Percentiles rank a stretch among this genome's conserved stretches.
phyloP scores from a whole-genome alignment of 106 monocot species.

The Ottelia alismoides region DNA sequence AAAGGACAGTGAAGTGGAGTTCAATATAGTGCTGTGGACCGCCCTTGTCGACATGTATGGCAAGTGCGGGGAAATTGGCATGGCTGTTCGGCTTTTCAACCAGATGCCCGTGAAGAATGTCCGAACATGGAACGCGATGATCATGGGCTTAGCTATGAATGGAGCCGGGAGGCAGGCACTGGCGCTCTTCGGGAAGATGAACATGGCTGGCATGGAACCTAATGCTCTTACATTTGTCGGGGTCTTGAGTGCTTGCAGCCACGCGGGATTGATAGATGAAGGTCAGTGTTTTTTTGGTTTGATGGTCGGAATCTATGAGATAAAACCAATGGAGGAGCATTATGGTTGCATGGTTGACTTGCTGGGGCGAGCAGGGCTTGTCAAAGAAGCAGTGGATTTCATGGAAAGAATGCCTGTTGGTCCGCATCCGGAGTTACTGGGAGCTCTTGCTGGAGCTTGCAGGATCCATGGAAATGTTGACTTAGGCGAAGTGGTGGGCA shows the following conservation, averaged over 20 bases:
- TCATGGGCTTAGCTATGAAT: conserved; percentile 12
- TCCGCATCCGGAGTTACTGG: neutral
- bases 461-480: conserved; percentile 13
- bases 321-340: conserved; percentile 17
- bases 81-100: neutral
- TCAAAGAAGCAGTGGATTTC: conserved; percentile 21
- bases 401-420: conserved; percentile 5
- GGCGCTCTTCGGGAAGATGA: conserved; percentile 11
- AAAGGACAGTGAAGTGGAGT: conserved; percentile 14
- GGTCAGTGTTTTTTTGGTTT: conserved; percentile 16
- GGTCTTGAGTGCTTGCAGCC: conserved; percentile 26
- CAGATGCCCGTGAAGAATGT: neutral
- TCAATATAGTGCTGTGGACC: conserved; percentile 23
- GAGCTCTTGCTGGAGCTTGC: conserved; percentile 19
- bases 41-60: conserved; percentile 51
- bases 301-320: conserved; percentile 5
- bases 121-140: neutral
- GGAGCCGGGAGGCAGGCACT: conserved; percentile 18
- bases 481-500: conserved; percentile 6
- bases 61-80: conserved; percentile 6
- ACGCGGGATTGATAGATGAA: conserved; percentile 21
- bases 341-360: conserved; percentile 30
- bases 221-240: conserved; percentile 16
- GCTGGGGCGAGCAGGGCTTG: conserved; percentile 12
- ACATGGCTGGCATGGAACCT: conserved; percentile 5